These are phyloP conservation scores for Naumovozyma castellii DNA, from an alignment of 805 yeast species.

Conservation along the genomic window DNA sequence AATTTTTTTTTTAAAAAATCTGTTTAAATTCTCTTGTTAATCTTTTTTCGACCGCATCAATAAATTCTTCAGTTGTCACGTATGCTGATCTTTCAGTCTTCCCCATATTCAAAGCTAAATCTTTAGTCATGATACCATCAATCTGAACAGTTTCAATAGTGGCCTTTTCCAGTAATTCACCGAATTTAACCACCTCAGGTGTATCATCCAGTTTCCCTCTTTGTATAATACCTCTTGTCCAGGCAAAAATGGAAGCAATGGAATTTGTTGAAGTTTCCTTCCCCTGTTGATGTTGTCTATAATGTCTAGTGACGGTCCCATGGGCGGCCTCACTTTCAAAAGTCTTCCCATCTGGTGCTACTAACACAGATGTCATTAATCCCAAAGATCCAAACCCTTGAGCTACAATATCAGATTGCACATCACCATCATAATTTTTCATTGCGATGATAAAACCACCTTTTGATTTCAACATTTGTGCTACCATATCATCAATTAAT, in stretches of 20 bases:
- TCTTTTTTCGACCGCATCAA: conserved; percentile 69
- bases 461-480: conserved; percentile 92
- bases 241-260: conserved; percentile 93
- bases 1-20: no score
- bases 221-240: conserved; percentile 90
- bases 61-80: conserved; percentile 87
- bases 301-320: conserved; percentile 96
- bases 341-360: conserved; percentile 94
- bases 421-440: conserved; percentile 98
- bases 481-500: conserved; percentile 96
- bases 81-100: conserved; percentile 72
- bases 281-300: conserved; percentile 91
- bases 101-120: conserved; percentile 83
- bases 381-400: conserved; percentile 97
- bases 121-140: conserved; percentile 92
- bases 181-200: conserved; percentile 77
- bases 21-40: conserved; percentile 30
- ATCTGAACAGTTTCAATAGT: conserved; percentile 74
- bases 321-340: conserved; percentile 98
- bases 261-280: conserved; percentile 96
- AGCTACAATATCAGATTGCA: conserved; percentile 91
- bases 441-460: conserved; percentile 94
- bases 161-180: conserved; percentile 68
- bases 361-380: conserved; percentile 91
- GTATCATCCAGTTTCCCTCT: conserved; percentile 85